A percentile compares a stretch with the other conserved stretches of the same genome.
These are phyloP conservation scores for Apiospora malaysiana DNA, from an alignment of 2,329 filamentous ascomycete species.

Conservation along the genomic window DNA sequence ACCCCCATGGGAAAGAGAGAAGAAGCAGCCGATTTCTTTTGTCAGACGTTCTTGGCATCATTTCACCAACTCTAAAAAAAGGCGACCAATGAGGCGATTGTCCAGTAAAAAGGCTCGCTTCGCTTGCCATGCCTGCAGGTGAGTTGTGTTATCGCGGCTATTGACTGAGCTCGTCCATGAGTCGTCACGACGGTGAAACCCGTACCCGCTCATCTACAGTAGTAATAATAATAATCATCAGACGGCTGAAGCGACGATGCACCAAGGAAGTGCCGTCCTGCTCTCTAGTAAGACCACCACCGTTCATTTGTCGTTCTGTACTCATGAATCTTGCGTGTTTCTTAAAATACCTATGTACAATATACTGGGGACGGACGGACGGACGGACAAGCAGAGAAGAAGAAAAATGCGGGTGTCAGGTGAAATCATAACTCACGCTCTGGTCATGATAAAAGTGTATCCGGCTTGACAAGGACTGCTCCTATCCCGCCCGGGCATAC, in stretches of 20 bases:
- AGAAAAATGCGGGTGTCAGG: background rate
- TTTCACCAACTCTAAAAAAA: background rate
- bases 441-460: background rate
- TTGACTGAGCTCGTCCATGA: background rate
- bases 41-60: background rate
- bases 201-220: slow-evolving; percentile 1
- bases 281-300: background rate
- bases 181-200: background rate
- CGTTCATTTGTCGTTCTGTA: background rate
- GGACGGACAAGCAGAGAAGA: too few species aligned
- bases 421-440: background rate
- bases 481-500: background rate
- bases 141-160: background rate
- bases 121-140: background rate
- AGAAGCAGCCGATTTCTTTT: background rate
- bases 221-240: background rate
- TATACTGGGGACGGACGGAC: background rate
- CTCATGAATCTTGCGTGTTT: background rate
- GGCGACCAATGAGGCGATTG: background rate
- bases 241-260: slow-evolving; percentile 13
- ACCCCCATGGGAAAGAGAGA: too few species aligned
- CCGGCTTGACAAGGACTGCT: background rate
- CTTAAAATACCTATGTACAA: too few species aligned
- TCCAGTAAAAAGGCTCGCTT: background rate
- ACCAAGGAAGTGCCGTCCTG: background rate